These are phyloP conservation scores for Arabis alpina DNA, from an alignment of 345 rosid species.

Conservation along the genomic window DNA sequence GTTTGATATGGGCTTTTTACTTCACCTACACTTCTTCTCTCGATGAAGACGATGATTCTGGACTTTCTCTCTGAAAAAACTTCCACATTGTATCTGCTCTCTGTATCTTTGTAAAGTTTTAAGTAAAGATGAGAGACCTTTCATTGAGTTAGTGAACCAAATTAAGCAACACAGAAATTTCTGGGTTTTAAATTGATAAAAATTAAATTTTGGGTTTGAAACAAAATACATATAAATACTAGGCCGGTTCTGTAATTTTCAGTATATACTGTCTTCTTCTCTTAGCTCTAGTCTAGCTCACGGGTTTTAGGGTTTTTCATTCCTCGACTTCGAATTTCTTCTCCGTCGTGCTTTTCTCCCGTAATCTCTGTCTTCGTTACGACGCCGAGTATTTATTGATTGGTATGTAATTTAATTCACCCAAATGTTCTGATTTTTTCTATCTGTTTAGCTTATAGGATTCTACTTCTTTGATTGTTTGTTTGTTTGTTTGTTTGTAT, in stretches of 20 bases:
- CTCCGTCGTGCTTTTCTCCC: too few relatives aligned
- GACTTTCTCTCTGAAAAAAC: constrained; percentile 64
- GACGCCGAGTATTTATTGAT: neutral
- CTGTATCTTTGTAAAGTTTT: constrained; percentile 2
- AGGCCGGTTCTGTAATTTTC: too few relatives aligned
- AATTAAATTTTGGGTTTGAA: too few relatives aligned
- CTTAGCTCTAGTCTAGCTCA: too few relatives aligned
- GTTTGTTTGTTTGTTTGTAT: constrained; percentile 3
- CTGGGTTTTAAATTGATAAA: too few relatives aligned
- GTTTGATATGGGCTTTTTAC: constrained; percentile 76
- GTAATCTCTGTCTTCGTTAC: too few relatives aligned
- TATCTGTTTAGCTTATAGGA: neutral
- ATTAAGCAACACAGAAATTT: too few relatives aligned
- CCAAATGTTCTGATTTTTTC: neutral
- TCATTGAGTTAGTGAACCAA: too few relatives aligned
- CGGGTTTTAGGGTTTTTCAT: too few relatives aligned
- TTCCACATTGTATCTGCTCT: neutral
- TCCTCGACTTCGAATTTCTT: too few relatives aligned
- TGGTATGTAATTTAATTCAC: neutral
- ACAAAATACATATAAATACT: too few relatives aligned
- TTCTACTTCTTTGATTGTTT: constrained; percentile 1
- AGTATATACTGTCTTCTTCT: too few relatives aligned
- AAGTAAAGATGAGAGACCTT: neutral
- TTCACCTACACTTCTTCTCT: constrained; percentile 51
- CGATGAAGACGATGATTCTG: constrained; percentile 88